Evolutionary conservation across 2,329 filamentous ascomycete genomes (phyloP), one percentile per base, ranked within the genome.

Genomic region (Claviceps purpurea): DNA sequence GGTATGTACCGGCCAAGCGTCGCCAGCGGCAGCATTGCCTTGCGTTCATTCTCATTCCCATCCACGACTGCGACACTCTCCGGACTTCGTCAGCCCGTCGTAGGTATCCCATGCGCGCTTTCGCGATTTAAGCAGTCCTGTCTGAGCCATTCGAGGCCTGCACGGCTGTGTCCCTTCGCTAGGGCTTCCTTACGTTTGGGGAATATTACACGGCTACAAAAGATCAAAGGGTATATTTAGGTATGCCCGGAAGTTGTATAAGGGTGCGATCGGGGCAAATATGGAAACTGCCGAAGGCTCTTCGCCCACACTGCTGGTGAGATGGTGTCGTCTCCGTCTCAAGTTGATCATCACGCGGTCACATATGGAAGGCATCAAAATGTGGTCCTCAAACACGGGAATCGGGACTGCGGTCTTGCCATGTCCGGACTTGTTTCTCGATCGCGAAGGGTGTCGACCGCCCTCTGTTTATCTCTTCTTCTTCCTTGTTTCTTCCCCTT

Each of bases 181-280:
- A 72, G 70, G 70, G 69, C 6, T 73, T 72, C 53, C 62, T 26
- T 73, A 6, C 65, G 70, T 3, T 56, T 72, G 4, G 69, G 67
- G 2, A 72, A 72, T 55, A 58, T 71, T 51, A 61, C 65, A 5
- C 62, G 68, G 8, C 59, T 69, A 2, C 63, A 68, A 51, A 68
- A 67, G 56, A 64, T 70, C 10, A 52, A 64, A 39, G 62, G 66
- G 24, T 26, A 26, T 26, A 5, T 4, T 1, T 24, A 26, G 5
- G 5, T 64, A 67, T 48, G 70, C 70, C 0, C 71, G 68, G 65
- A 66, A 65, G 37, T 56, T 71, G 7, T 71, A 69, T 54, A 68
- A 55, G 51, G 64, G 68, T 11, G 70, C 69, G 3, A 64, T 71
- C 46, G 63, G 70, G 38, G 63, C 64, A 24, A 54, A 50, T 20